Conservation (phyloP, 2,329 filamentous ascomycete genomes). For the Epichloe sibirici region DNA sequence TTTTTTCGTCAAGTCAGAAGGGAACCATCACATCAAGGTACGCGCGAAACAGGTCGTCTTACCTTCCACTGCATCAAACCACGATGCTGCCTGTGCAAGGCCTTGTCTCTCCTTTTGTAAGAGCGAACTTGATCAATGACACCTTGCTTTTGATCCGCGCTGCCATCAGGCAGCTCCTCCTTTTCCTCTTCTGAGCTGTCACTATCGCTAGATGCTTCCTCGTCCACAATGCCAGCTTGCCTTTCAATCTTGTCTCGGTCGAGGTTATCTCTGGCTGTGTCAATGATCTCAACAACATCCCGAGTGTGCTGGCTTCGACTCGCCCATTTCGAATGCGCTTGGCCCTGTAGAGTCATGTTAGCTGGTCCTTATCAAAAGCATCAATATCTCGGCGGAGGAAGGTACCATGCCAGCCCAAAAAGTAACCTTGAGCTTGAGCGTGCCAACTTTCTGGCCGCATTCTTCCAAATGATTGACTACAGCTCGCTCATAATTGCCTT, state of each 20-base stretch:
- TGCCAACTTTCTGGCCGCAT: constrained; percentile 36
- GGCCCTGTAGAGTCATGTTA: constrained; percentile 14
- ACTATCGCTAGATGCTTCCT: constrained; percentile 18
- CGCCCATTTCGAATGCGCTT: constrained; percentile 24
- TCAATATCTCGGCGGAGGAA: background rate
- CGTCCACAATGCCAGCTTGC: constrained; percentile 23
- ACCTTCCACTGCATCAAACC: constrained; percentile 62
- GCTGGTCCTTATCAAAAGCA: background rate
- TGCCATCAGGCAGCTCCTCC: constrained; percentile 27
- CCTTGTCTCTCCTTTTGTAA: constrained; percentile 45
- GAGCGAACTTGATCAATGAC: constrained; percentile 41
- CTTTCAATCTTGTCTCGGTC: constrained; percentile 20
- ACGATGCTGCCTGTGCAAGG: constrained; percentile 51
- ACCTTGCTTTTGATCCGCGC: constrained; percentile 29
- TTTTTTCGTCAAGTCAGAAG: background rate
- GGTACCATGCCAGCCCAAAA: constrained; percentile 25
- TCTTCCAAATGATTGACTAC: constrained; percentile 30
- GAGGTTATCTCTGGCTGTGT: constrained; percentile 24
- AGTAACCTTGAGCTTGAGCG: constrained; percentile 27
- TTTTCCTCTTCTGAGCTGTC: constrained; percentile 23
- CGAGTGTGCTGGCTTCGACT: constrained; percentile 21
- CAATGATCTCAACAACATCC: constrained; percentile 35
- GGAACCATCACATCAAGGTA: background rate
- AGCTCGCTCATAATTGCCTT: constrained; percentile 38
- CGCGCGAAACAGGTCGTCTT: constrained; percentile 6